Conservation (phyloP, 192 early-diverging fungal species). For the Coemansia sp. region DNA sequence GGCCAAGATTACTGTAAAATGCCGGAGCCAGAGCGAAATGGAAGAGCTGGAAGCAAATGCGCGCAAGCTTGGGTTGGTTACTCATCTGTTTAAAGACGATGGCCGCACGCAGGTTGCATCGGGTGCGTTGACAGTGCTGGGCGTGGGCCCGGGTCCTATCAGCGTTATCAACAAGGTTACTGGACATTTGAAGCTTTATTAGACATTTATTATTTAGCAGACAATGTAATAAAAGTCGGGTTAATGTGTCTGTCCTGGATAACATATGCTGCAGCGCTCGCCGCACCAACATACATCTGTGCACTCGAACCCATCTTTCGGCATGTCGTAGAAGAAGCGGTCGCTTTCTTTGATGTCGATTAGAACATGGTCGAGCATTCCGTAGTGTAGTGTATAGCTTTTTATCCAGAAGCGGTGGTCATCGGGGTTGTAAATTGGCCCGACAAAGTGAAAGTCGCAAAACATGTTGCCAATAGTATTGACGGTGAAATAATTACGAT, state of each 20-base stretch:
- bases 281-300: neutral
- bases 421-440: neutral
- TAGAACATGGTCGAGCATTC: neutral
- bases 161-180: constrained; percentile 47
- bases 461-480: neutral
- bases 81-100: constrained; percentile 17
- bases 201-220: neutral
- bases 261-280: neutral
- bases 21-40: constrained; percentile 66
- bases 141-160: constrained; percentile 76
- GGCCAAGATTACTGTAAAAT: constrained; percentile 79
- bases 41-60: constrained; percentile 45
- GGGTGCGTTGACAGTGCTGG: constrained; percentile 40
- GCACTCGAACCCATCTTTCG: neutral
- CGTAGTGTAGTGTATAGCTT: neutral
- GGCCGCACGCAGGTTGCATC: constrained; percentile 49
- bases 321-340: neutral
- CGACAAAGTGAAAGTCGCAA: neutral
- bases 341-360: neutral
- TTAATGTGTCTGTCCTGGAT: constrained; percentile 1
- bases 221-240: too few species aligned
- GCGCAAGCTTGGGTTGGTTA: constrained; percentile 77
- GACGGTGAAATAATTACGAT: neutral
- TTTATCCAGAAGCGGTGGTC: neutral
- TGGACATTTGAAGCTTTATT: constrained; percentile 54